Evolutionary conservation across 2,329 filamentous ascomycete genomes (phyloP).

Genomic region (Ceratocystis huliohia): DNA sequence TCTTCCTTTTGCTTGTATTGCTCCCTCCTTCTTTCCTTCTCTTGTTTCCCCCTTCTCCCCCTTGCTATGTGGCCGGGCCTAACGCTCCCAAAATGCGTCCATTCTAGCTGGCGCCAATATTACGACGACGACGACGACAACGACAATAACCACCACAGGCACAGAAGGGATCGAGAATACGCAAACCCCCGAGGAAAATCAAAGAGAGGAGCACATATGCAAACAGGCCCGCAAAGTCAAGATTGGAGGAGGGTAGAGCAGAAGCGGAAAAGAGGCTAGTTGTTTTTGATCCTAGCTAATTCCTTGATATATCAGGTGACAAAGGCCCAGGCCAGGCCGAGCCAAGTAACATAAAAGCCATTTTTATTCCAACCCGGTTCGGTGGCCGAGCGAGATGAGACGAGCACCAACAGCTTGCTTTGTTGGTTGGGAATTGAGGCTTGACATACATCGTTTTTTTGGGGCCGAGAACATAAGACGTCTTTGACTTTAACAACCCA

Average conservation of each 20-base stretch:
- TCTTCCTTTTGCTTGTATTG: background rate
- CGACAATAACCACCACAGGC: background rate
- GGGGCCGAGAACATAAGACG: background rate
- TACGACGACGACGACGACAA: background rate
- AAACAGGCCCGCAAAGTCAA: background rate
- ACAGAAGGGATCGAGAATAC: background rate
- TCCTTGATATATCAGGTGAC: background rate
- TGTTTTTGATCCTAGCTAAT: background rate
- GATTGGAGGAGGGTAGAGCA: background rate
- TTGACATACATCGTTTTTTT: background rate
- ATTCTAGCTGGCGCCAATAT: background rate
- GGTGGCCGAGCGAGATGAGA: background rate
- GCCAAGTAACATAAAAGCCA: background rate
- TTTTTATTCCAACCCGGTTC: background rate
- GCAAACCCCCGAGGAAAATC: background rate
- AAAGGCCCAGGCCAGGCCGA: background rate
- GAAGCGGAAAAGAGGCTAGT: background rate
- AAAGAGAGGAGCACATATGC: background rate
- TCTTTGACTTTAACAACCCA: too few species aligned
- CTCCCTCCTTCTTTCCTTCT: background rate
- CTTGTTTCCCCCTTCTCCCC: background rate
- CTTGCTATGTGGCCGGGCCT: background rate
- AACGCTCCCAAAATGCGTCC: background rate
- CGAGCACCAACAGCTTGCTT: background rate
- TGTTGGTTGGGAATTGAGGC: background rate